These are phyloP conservation scores for Trichoderma asperellum DNA, from an alignment of 2,329 filamentous ascomycete species.

Conservation along the genomic window DNA sequence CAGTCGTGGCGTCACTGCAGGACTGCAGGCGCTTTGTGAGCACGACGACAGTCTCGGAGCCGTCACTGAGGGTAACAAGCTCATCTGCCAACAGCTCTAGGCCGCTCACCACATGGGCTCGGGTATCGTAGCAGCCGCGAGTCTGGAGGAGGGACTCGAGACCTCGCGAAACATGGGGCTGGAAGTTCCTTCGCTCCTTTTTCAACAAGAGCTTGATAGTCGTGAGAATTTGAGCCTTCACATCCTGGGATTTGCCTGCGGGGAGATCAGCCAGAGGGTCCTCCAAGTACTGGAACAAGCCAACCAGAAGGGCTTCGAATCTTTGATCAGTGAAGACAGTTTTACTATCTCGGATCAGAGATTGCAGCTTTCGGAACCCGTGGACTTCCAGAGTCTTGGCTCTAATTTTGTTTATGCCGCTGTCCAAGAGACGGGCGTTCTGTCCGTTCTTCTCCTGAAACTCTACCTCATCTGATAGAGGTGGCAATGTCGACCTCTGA, in stretches of 20 bases:
- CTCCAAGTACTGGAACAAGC: constrained; percentile 73
- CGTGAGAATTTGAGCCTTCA: constrained; percentile 74
- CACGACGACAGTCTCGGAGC: constrained; percentile 61
- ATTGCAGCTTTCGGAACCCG: constrained; percentile 78
- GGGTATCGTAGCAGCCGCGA: constrained; percentile 67
- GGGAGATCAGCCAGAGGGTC: constrained; percentile 58
- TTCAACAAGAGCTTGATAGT: constrained; percentile 75
- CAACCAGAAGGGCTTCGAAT: constrained; percentile 68
- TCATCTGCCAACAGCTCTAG: constrained; percentile 75
- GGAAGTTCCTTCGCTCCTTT: constrained; percentile 67
- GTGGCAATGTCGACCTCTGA: constrained; percentile 33
- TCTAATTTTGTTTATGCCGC: constrained; percentile 74
- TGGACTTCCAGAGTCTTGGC: constrained; percentile 76
- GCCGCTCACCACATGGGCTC: constrained; percentile 73
- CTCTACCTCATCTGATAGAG: constrained; percentile 33
- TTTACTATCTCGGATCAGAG: constrained; percentile 69
- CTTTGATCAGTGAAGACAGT: constrained; percentile 67
- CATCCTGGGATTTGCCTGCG: constrained; percentile 69
- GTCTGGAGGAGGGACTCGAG: constrained; percentile 69
- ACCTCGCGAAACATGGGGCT: constrained; percentile 68
- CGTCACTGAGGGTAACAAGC: constrained; percentile 67
- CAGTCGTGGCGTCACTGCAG: constrained; percentile 47
- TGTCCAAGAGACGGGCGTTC: constrained; percentile 67
- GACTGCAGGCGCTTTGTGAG: constrained; percentile 54
- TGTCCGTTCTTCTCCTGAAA: constrained; percentile 58